Base-by-base conservation (phyloP, 2,329 filamentous ascomycete species). In the Trichoderma koningiopsis region DNA sequence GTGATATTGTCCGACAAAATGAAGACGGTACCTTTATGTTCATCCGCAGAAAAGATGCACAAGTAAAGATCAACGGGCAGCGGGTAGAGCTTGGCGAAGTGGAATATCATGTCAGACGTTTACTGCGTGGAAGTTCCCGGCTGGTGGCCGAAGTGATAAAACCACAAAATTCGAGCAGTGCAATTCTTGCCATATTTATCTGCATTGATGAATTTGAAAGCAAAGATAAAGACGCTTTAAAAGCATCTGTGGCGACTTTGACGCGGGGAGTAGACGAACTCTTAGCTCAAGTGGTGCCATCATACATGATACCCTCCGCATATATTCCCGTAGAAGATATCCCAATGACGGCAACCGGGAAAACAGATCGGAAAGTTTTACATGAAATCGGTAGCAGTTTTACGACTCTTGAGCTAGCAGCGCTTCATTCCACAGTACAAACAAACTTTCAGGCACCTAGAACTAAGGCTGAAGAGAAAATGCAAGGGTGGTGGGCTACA, bases 11-110 rank as follows among this genome's bases (percentile, higher is more conserved):
- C 1, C 75, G 76, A 53, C 83, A 84, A 33, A 75, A 80, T 22
- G 74, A 76, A 0, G 79, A 84, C 60, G 81, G 82, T 0, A 74
- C 76, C 6, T 74, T 86, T 4, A 71, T 79, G 0, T 85, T 82
- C 47, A 74, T 85, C 43, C 86, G 86, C 43, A 81, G 87, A 35
- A 86, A 85, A 72, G 87, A 89, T 71, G 82, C 82, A 0, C 87
- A 89, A 73, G 82, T 89, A 62, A 89, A 89, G 75, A 77, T 89
- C 13, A 81, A 83, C 37, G 89, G 89, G 19, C 88, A 84, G 69
- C 77, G 86, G 49, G 79, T 87, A 57, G 89, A 86, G 76, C 78
- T 85, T 11, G 73, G 66, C 4, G 58, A 61, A 43, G 27, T 61
- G 16, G 58, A 61, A 29, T 27, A 61, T n/a, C 58, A 61, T 22